phyloP scores from a whole-genome alignment of 306 rosid genomes.

The Vachellia collinsii region DNA sequence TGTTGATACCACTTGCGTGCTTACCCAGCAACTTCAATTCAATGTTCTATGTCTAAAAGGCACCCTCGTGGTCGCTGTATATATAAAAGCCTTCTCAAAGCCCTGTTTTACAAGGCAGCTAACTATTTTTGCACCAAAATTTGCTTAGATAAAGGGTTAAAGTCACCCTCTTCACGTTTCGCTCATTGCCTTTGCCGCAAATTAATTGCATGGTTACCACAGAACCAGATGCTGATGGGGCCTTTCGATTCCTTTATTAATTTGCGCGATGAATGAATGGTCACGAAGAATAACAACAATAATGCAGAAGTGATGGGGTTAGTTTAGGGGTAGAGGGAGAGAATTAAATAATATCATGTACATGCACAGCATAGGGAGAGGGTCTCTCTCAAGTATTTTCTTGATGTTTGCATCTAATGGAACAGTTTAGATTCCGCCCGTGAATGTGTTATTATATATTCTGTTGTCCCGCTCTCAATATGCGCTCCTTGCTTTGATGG shows the following conservation, averaged over 20 bases:
- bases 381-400: constrained; percentile 11
- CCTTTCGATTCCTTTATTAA: not conserved
- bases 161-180: too few species aligned
- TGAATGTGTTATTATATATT: constrained; percentile 45
- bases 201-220: constrained; percentile 10
- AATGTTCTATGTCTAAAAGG: constrained; percentile 3
- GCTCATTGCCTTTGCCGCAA: not conserved
- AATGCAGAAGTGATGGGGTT: not conserved
- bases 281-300: constrained; percentile 7
- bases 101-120: constrained; percentile 33
- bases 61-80: constrained; percentile 15
- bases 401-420: constrained; percentile 18
- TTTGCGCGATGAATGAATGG: not conserved
- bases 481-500: constrained; percentile 38
- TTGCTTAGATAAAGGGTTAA: not conserved
- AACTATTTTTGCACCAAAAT: constrained; percentile 1
- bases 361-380: not conserved
- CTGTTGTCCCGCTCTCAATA: constrained; percentile 40
- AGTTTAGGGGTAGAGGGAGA: not conserved
- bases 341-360: constrained; percentile 9
- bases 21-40: constrained; percentile 19
- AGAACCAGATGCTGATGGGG: not conserved
- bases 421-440: constrained; percentile 53
- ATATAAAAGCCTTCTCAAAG: constrained; percentile 31
- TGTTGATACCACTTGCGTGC: constrained; percentile 45